Evolutionary conservation across 2,329 filamentous ascomycete species (phyloP).

Genomic region (Alternaria panax): DNA sequence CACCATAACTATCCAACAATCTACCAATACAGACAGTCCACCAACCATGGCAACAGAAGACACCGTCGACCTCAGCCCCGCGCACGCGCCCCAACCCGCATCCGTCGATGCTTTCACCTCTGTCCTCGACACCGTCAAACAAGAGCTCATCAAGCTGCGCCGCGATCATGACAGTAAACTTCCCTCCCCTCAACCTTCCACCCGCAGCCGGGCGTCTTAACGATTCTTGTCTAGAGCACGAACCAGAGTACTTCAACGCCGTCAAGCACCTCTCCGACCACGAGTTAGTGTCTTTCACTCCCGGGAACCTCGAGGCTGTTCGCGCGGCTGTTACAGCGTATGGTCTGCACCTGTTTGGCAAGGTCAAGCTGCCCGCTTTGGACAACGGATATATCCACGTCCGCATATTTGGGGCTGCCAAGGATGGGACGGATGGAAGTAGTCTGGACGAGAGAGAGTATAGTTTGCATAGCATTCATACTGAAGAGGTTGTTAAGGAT

Average conservation of each 20-base stretch:
- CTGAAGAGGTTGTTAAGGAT: slow-evolving; percentile 40
- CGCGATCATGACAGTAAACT: slow-evolving; percentile 45
- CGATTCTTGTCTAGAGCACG: slow-evolving; percentile 40
- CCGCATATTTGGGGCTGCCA: slow-evolving; percentile 41
- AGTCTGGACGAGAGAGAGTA: slow-evolving; percentile 41
- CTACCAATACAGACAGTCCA: background rate
- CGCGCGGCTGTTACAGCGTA: slow-evolving; percentile 43
- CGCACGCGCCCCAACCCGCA: slow-evolving; percentile 45
- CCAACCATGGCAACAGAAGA: slow-evolving; percentile 48
- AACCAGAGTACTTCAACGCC: slow-evolving; percentile 47
- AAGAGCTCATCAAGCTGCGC: slow-evolving; percentile 44
- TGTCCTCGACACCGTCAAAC: slow-evolving; percentile 42
- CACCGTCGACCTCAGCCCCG: slow-evolving; percentile 41
- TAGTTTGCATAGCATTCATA: slow-evolving; percentile 46
- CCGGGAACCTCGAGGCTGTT: slow-evolving; percentile 35
- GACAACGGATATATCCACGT: slow-evolving; percentile 43
- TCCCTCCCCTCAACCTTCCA: rapidly evolving
- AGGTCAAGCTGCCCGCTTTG: slow-evolving; percentile 34
- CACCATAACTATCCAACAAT: background rate
- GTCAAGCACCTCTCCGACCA: slow-evolving; percentile 52
- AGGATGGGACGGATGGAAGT: slow-evolving; percentile 45
- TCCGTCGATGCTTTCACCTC: slow-evolving; percentile 45
- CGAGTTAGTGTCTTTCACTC: slow-evolving; percentile 40
- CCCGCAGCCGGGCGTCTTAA: background rate
- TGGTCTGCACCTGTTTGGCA: slow-evolving; percentile 43